These are phyloP conservation scores for Fusarium sp. DNA, from an alignment of 2,329 filamentous ascomycete genomes.

Conservation along the genomic window DNA sequence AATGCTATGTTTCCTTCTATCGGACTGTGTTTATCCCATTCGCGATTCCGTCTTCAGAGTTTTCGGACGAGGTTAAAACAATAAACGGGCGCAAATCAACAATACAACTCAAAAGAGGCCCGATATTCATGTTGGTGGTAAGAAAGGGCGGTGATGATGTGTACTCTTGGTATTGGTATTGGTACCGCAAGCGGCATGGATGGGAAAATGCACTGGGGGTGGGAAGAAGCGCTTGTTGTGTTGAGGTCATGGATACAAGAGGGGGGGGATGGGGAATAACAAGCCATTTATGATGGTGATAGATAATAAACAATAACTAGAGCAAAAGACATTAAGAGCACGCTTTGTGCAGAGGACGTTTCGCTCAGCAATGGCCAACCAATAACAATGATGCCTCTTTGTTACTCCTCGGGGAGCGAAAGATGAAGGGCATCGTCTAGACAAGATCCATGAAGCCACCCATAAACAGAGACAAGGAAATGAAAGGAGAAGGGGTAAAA, in stretches of 20 bases:
- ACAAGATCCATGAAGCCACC: conserved; percentile 24
- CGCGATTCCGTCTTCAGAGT: background rate
- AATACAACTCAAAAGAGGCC: conserved; percentile 7
- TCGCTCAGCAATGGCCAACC: conserved; percentile 14
- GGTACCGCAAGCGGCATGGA: conserved; percentile 22
- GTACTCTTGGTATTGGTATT: conserved; percentile 13
- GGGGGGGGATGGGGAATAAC: conserved; percentile 8
- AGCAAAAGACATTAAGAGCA: conserved; percentile 27
- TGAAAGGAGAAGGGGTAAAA: background rate
- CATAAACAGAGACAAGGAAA: background rate
- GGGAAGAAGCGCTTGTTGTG: background rate
- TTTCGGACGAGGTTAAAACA: background rate
- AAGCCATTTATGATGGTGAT: conserved; percentile 17
- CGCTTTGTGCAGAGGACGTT: conserved; percentile 13
- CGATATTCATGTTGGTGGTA: conserved; percentile 13
- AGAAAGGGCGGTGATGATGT: conserved; percentile 10
- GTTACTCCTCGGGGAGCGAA: conserved; percentile 26
- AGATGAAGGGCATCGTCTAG: conserved; percentile 37
- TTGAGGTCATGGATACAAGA: conserved; percentile 12
- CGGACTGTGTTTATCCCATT: background rate
- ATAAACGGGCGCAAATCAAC: background rate
- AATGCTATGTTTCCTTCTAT: conserved; percentile 21
- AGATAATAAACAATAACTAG: conserved; percentile 10
- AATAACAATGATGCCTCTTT: conserved; percentile 37
- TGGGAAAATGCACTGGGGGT: background rate